These are phyloP conservation scores for Pichia cephalocereana DNA, from an alignment of 805 yeast genomes.

Conservation along the genomic window DNA sequence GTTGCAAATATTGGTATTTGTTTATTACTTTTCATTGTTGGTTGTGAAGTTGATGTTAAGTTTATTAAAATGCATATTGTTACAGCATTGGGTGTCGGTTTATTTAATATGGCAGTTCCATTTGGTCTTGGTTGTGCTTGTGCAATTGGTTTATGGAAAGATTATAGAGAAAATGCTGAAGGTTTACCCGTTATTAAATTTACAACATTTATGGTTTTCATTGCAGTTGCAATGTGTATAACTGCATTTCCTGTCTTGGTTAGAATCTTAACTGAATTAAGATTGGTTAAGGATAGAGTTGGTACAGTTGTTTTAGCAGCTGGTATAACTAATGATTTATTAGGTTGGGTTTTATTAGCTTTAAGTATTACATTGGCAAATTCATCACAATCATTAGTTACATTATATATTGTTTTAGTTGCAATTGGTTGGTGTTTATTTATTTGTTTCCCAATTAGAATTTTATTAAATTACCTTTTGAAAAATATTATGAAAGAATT, in stretches of 20 bases:
- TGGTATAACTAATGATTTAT: conserved; percentile 69
- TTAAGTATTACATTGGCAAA: conserved; percentile 69
- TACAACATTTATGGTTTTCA: conserved; percentile 70
- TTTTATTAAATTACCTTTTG: conserved; percentile 36
- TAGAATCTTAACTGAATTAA: conserved; percentile 64
- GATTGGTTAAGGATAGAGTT: conserved; percentile 62
- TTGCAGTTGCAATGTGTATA: conserved; percentile 76
- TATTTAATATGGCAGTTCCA: conserved; percentile 67
- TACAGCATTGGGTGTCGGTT: conserved; percentile 60
- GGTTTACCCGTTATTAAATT: conserved; percentile 37
- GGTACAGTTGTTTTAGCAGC: conserved; percentile 72
- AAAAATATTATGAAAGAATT: conserved; percentile 30
- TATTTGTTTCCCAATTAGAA: conserved; percentile 48
- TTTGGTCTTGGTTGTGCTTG: conserved; percentile 72
- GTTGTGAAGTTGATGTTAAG: conserved; percentile 65
- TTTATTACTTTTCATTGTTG: conserved; percentile 65
- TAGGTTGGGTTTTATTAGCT: conserved; percentile 78
- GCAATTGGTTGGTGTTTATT: conserved; percentile 63
- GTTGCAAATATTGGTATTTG: conserved; percentile 71
- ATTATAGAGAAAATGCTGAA: conserved; percentile 33
- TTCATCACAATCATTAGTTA: conserved; percentile 56
- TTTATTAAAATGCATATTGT: conserved; percentile 52
- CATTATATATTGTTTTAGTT: conserved; percentile 59
- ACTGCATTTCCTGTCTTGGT: conserved; percentile 84
- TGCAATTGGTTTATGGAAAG: conserved; percentile 56